Base-by-base conservation (phyloP, 108 stramenopile genomes). In the Chaetoceros tenuissimus region DNA sequence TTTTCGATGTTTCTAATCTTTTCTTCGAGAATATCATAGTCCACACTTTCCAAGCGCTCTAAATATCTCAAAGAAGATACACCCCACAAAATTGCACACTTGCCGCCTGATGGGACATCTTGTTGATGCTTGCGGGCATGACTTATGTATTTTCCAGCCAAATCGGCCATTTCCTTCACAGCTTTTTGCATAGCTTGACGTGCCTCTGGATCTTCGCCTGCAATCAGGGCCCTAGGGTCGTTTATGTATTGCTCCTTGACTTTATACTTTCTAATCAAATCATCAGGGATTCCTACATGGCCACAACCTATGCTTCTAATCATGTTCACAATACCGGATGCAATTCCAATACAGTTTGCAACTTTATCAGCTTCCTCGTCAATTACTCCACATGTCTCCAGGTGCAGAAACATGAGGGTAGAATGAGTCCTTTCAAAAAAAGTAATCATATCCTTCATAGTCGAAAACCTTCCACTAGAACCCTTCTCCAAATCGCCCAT, bases 341-440 rank as follows among this genome's bases (percentile, higher is more conserved):
- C 55, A 0, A 73, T 68, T 10, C 72, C 72, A 49, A 73, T 61
- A 44, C 68, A 63, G 5, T 67, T 65, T 10, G 68, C 72, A 16
- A 73, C 72, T 48, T 21, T 31, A 48, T 73, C 72, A 19, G 72
- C 46, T 65, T 44, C 59, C 26, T 73, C 72, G 40, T 73, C 72
- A 45, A 67, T 46, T 13, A 73, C 72, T 17, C 68, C 72, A 3
- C 55, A 44, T 51, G 48, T 51, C 48, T 73, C 72, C 58, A 73
- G 57, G 28, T 50, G 68, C 59, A 69, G 48, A 47, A 68, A 73
- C 46, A 73, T 48, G 31, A 73, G 19, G 24, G 28, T 69, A 13
- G 72, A 73, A 31, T 59, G 51, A 24, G 72, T 73, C 43, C 68
- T 67, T 52, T 73, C 72, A 24, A 63, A 66, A 27, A 68, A 73